Evolutionary conservation across 2,329 filamentous ascomycete genomes (phyloP).

Genomic region (Aspergillus sp.): DNA sequence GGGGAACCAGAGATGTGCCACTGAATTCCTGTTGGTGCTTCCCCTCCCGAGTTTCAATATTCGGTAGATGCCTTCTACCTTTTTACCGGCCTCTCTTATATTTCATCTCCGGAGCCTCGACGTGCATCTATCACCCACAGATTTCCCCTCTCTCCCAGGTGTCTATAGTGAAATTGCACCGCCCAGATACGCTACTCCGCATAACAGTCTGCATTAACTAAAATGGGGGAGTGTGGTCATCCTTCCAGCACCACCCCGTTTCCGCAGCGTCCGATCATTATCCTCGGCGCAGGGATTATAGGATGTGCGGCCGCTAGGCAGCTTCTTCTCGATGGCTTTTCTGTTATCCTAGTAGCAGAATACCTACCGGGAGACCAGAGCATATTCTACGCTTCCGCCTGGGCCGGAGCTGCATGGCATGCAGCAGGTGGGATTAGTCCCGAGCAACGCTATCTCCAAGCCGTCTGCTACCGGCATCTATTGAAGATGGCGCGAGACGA

Average conservation of each 20-base stretch:
- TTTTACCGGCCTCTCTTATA: background rate
- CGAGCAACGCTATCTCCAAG: conserved; percentile 37
- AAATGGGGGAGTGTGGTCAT: conserved; percentile 22
- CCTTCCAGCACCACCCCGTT: conserved; percentile 31
- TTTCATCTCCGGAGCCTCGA: background rate
- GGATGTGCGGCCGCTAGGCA: conserved; percentile 39
- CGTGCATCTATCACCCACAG: background rate
- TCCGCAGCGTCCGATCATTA: conserved; percentile 35
- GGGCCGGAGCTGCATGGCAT: conserved; percentile 43
- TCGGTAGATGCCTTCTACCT: background rate
- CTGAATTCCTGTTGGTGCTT: background rate
- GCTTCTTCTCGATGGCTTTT: conserved; percentile 35
- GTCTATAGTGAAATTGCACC: background rate
- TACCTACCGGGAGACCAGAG: conserved; percentile 38
- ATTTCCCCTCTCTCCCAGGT: background rate
- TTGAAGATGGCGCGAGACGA: conserved; percentile 36
- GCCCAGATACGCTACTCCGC: background rate
- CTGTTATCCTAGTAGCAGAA: conserved; percentile 36
- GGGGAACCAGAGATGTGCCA: background rate
- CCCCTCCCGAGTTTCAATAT: background rate
- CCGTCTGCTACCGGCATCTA: conserved; percentile 35
- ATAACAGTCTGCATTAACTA: background rate
- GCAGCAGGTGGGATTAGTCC: conserved; percentile 36
- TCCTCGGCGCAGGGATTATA: conserved; percentile 42
- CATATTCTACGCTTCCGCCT: conserved; percentile 40